Evolutionary conservation across 805 yeast genomes (phyloP).

Genomic region (Nakazawaea siamensis): DNA sequence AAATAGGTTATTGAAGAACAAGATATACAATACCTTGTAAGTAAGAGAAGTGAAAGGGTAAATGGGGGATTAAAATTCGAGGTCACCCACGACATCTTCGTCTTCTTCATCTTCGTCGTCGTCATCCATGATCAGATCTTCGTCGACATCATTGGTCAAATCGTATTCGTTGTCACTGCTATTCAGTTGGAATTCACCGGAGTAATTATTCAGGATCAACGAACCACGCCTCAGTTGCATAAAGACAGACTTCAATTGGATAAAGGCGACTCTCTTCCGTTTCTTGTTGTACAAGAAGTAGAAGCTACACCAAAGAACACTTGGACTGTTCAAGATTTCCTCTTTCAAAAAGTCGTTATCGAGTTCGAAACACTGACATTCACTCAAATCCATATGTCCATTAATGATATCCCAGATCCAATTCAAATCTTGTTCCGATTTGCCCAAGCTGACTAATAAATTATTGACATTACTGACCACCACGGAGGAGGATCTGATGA

Average conservation of each 20-base stretch:
- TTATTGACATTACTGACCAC: constrained; percentile 68
- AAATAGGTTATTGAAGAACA: neutral
- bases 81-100: constrained; percentile 29
- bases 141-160: constrained; percentile 19
- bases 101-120: constrained; percentile 17
- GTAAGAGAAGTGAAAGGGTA: neutral
- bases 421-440: constrained; percentile 36
- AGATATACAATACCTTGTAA: neutral
- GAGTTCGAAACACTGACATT: constrained; percentile 57
- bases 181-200: constrained; percentile 15
- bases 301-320: constrained; percentile 65
- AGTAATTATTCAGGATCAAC: constrained; percentile 27
- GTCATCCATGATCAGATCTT: constrained; percentile 18
- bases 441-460: constrained; percentile 60
- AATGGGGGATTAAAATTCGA: constrained; percentile 18
- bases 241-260: constrained; percentile 54
- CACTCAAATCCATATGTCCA: constrained; percentile 67
- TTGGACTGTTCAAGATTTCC: constrained; percentile 60
- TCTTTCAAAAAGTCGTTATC: constrained; percentile 38
- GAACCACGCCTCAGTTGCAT: constrained; percentile 23
- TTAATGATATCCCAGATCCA: constrained; percentile 89
- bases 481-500: constrained; percentile 40
- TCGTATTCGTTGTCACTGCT: constrained; percentile 26
- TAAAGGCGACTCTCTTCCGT: constrained; percentile 82
- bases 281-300: constrained; percentile 91